These are phyloP conservation scores for Candida peoriensis DNA, from an alignment of 805 yeast genomes.

Conservation along the genomic window DNA sequence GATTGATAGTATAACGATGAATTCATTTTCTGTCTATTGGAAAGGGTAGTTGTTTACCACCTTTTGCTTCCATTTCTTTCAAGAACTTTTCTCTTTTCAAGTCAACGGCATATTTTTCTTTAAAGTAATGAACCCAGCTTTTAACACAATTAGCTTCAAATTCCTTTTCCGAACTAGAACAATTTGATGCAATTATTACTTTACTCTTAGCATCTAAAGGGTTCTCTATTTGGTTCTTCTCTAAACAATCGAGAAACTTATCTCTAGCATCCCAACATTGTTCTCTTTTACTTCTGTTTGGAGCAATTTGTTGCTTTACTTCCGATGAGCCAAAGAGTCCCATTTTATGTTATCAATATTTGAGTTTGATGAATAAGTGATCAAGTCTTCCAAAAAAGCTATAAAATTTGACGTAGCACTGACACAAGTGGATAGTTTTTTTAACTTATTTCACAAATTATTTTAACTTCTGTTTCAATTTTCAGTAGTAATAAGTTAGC, in stretches of 20 bases:
- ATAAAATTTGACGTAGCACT: too few species aligned
- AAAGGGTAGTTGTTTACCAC: constrained; percentile 33
- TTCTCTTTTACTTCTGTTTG: constrained; percentile 63
- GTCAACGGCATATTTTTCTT: constrained; percentile 82
- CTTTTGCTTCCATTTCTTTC: constrained; percentile 65
- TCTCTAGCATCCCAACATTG: constrained; percentile 92
- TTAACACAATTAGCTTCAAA: constrained; percentile 76
- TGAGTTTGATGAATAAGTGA: too few species aligned
- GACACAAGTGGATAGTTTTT: too few species aligned
- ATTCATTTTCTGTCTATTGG: constrained; percentile 17
- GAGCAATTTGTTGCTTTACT: constrained; percentile 35
- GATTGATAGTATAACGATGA: neutral
- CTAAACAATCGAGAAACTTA: constrained; percentile 67
- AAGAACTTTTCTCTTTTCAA: constrained; percentile 62
- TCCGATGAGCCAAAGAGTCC: constrained; percentile 39
- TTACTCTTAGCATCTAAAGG: constrained; percentile 54
- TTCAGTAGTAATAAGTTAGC: too few species aligned
- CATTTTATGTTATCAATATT: too few species aligned
- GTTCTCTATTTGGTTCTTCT: constrained; percentile 59
- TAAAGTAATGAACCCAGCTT: constrained; percentile 87
- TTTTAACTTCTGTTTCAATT: too few species aligned
- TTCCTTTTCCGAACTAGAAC: constrained; percentile 50
- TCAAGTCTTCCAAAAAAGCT: too few species aligned
- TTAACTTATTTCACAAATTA: too few species aligned
- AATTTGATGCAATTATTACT: constrained; percentile 44